phyloP scores from a whole-genome alignment of 2,329 filamentous ascomycete species.

The Monosporascus sp. region DNA sequence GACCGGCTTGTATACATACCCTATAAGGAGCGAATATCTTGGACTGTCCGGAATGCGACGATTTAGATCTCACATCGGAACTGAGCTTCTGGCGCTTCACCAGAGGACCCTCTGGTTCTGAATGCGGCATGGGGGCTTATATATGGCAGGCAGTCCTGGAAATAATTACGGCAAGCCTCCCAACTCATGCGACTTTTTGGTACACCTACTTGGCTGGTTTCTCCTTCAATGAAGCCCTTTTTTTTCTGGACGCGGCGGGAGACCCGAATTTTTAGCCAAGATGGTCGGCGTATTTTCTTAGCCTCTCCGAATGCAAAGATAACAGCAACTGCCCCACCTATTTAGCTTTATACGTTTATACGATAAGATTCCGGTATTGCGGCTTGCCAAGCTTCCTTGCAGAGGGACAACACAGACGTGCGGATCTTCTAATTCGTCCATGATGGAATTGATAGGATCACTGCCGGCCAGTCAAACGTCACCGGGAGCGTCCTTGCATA shows the following conservation, averaged over 20 bases:
- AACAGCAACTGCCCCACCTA: too few relatives aligned
- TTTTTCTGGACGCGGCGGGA: too few relatives aligned
- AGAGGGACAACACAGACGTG: neutral
- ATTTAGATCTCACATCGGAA: constrained; percentile 31
- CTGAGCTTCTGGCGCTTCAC: constrained; percentile 72
- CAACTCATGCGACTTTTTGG: neutral
- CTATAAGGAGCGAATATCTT: constrained; percentile 90
- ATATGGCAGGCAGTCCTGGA: neutral
- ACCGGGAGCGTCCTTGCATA: neutral
- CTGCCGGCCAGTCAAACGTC: neutral
- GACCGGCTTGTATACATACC: constrained; percentile 41
- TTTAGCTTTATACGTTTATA: too few relatives aligned
- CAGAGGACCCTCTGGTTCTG: constrained; percentile 54
- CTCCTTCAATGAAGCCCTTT: too few relatives aligned
- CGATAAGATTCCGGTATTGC: neutral
- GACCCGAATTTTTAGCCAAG: too few relatives aligned
- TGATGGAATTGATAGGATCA: neutral
- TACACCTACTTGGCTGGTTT: too few relatives aligned
- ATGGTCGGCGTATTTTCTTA: too few relatives aligned
- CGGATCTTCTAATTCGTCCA: neutral
- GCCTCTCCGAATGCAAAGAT: too few relatives aligned
- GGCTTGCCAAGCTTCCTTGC: neutral
- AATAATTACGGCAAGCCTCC: neutral
- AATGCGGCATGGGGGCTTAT: constrained; percentile 46
- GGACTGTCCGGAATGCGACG: constrained; percentile 49